Conservation (phyloP, 805 yeast species). For the Candida sanyiensis region DNA sequence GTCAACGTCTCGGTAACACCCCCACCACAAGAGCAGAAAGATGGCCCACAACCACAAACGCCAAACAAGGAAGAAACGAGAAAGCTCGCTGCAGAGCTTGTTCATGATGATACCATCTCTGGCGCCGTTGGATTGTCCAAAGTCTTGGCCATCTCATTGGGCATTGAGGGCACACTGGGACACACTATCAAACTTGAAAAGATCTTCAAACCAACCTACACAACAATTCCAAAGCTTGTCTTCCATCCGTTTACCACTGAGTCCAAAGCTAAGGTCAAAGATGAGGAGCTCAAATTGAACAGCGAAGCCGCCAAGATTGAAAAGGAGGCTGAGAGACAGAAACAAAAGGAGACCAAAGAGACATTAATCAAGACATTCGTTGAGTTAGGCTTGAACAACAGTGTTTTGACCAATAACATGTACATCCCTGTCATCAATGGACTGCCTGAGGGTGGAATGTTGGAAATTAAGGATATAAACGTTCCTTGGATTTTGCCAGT, state of each 20-base stretch:
- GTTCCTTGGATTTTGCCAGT: constrained; percentile 38
- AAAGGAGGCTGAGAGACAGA: constrained; percentile 20
- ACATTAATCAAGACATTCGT: constrained; percentile 16
- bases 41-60: constrained; percentile 4
- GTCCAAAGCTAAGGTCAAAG: constrained; percentile 29
- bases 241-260: constrained; percentile 51
- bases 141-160: constrained; percentile 50
- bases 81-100: constrained; percentile 45
- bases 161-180: constrained; percentile 46
- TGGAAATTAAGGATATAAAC: constrained; percentile 38
- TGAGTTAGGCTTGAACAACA: constrained; percentile 17
- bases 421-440: constrained; percentile 47
- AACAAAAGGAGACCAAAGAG: constrained; percentile 21
- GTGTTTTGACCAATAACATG: constrained; percentile 44
- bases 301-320: constrained; percentile 16
- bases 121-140: constrained; percentile 46
- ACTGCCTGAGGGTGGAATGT: constrained; percentile 55
- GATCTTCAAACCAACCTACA: constrained; percentile 29
- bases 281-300: constrained; percentile 19
- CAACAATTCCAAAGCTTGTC: constrained; percentile 35
- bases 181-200: constrained; percentile 45
- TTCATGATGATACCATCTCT: constrained; percentile 32
- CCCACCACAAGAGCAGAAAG: constrained; percentile 40
- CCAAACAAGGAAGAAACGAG: constrained; percentile 11
- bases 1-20: constrained; percentile 47